Evolutionary conservation across 345 rosid species (phyloP), one percentile per base, ranked within the genome.

Genomic region (Hibiscus mutabilis): DNA sequence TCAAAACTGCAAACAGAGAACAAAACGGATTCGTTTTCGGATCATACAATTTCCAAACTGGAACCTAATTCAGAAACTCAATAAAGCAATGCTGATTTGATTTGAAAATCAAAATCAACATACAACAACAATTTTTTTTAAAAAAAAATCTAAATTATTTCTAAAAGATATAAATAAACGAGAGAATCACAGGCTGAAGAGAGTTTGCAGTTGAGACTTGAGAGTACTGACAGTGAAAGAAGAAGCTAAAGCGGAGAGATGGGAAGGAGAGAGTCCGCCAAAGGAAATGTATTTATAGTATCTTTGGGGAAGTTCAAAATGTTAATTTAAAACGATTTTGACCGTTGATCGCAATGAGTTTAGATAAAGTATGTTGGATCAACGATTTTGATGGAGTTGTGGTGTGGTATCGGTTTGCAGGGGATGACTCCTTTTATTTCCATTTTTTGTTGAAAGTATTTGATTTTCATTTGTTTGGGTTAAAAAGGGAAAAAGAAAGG

Each of bases 211-310:
- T 72, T 21, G 42, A 37, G 9, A 33, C 6, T 33, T 27, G 29
- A 4, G 35, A 37, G 21, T 9, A 25, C 12, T 0, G 57, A 18
- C 21, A 46, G 59, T 35, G 71, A 22, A 16, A 18, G 60, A 60
- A n/a, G 57, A 51, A 52, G 2, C 42, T 12, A 1, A 40, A 11
- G 60, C 1, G 47, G 29, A 5, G 52, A 11, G 22, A 25, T 11
- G 4, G 21, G 21, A 74, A 18, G 2, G 29, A 3, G 31, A 49
- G 63, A 46, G 55, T 57, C 60, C 60, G 60, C 60, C 60, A 22
- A 57, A 57, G 7, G 16, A n/a, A n/a, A 18, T 6, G 22, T 22
- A 68, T 72, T 61, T 79, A 79, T 79, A 79, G n/a, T 19, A 19
- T 5, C 29, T 31, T 35, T 5, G 0, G 10, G 51, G 2, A 60